Conservation (phyloP, 2,329 filamentous ascomycete species). For the Cryphonectria parasitica region DNA sequence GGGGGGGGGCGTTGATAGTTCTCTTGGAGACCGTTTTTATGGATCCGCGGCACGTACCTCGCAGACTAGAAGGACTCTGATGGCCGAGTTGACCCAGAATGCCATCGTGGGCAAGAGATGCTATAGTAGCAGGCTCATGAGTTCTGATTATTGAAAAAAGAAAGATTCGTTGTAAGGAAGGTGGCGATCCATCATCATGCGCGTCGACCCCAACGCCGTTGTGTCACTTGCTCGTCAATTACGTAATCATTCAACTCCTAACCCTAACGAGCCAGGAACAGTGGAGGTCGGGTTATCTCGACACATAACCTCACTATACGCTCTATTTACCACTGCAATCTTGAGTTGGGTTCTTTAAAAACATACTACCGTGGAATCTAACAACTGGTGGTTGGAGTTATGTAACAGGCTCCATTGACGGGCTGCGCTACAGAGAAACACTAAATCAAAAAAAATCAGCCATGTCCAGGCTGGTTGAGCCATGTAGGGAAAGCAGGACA, state of each 20-base stretch:
- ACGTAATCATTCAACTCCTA: not conserved
- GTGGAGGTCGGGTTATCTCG: too few species aligned
- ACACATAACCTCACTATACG: too few species aligned
- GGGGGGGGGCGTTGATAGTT: not conserved
- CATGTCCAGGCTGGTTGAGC: too few species aligned
- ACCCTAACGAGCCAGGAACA: not conserved
- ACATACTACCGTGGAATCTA: too few species aligned
- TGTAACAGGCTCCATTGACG: too few species aligned
- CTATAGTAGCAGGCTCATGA: not conserved
- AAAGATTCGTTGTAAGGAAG: not conserved
- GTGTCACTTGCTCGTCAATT: not conserved
- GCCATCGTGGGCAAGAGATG: not conserved
- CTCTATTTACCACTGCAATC: too few species aligned
- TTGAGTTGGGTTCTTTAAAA: too few species aligned
- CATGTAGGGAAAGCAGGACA: too few species aligned
- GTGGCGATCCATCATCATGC: not conserved
- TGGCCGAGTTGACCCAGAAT: not conserved
- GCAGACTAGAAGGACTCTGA: slow-evolving; percentile 8
- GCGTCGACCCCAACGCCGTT: not conserved
- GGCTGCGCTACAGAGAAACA: too few species aligned
- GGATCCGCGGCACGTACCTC: slow-evolving; percentile 3
- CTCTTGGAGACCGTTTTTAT: not conserved
- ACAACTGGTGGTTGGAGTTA: too few species aligned
- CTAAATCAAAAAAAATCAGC: too few species aligned
- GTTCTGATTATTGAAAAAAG: not conserved